Evolutionary conservation across 108 stramenopile genomes (phyloP), one percentile per base, ranked within the genome.

Genomic region (Heterococcus sp.): DNA sequence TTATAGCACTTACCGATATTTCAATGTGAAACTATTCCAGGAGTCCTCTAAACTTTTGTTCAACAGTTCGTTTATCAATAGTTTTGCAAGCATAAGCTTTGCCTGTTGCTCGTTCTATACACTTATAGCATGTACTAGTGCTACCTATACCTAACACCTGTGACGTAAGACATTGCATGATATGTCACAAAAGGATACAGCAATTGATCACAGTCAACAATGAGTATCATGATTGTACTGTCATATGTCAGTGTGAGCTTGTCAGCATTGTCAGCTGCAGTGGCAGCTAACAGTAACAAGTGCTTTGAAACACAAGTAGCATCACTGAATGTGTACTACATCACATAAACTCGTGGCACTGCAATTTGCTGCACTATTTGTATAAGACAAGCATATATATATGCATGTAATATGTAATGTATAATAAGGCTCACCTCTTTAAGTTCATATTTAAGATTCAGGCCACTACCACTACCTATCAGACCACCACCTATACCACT

Each of bases 21-120:
- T 98, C 97, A 31, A 91, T 90, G 75, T 93, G 91, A 68, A 98
- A 98, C 84, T 97, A 96, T 71, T 92, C 91, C 88, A 97, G 90
- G 89, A 96, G 90, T 31, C 91, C 92, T 58, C 90, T 88, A 78
- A 93, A 95, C 69, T 92, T 81, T 1, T 92, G 86, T 67, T 95
- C 95, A 38, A 96, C 94, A 40, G 92, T 91, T 36, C 88, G 85
- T 66, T 95, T 96, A 85, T 97, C 96, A 67, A 98, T 95, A 35
- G 96, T 65, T 71, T 98, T 98, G 85, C 95, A 96, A 0, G 97
- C 97, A 68, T 89, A 95, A 46, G 89, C 84, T 58, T 87, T 70
- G 37, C 90, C 89, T 4, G 89, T 89, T 64, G 32, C 38, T 30
- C 87, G 90, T 32, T 85, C 77, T 35, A 89, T 67, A 81, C 97